Evolutionary conservation across 257 asterid species (phyloP), one percentile per base, ranked within the genome.

Genomic region (Pogostemon cablin): DNA sequence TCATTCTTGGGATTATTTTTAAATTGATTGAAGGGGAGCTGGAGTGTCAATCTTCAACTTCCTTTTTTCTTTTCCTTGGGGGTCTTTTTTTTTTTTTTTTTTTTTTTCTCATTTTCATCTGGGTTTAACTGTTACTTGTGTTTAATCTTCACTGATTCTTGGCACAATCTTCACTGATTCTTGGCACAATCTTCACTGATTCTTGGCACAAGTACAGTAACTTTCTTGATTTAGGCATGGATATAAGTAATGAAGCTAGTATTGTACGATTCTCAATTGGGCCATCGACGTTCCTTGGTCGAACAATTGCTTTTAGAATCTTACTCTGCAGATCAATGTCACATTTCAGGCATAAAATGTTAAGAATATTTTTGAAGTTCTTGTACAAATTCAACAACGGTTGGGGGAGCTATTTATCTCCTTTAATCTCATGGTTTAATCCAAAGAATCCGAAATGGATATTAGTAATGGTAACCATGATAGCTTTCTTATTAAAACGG

Each of bases 391-490:
- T 73, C 49, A 86, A 77, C 54, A 76, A 38, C 39, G 10, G 10
- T 44, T 49, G 84, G 50, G 66, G 63, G 2, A 3, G 17, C 73
- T 79, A 81, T 73, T 65, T 85, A 43, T 78, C 78, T 4, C 93
- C 96, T 8, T 59, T 81, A 56, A 34, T 88, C 9, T 80, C 93
- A 11, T 86, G 96, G 96, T 62, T 93, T 40, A 95, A 93, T 72
- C 99, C 97, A 0, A 83, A 92, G 4, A 93, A 93, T 39, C 99
- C 97, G 5, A 97, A 91, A 39, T 93, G 96, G 71, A 87, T 93
- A 72, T 62, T 93, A 12, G 80, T 81, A 11, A 74, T 89, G 86
- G 90, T 87, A 11, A 78, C 92, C 0, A 53, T 87, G 9, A 58
- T 84, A 2, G 96, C 93, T 1, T 93, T 93, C 90, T 65, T 85